Evolutionary conservation across 73 alveolate species (phyloP), one percentile per base, ranked within the genome.

Genomic region (Stentor roeselii): DNA sequence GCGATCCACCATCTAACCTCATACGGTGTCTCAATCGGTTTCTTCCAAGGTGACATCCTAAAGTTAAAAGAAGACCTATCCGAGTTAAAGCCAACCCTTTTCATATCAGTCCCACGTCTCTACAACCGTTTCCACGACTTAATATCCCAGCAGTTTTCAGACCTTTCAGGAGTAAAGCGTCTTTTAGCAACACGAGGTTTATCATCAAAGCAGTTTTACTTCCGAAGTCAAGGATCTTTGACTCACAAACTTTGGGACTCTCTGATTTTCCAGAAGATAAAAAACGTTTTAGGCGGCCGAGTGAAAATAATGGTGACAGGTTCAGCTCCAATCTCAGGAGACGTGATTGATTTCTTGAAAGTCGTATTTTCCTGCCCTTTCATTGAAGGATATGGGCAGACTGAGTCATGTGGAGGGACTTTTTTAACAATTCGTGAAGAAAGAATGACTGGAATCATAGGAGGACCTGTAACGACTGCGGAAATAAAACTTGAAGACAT

Each of bases 361-460:
- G 82, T 93, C 0, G 88, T 92, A 3, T 88, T 92, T 41, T 86
- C 95, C 82, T 80, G 93, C 78, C 95, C 97, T 2, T 83, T 95
- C 21, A 37, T 76, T 2, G 95, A 95, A 80, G 99, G 98, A 14
- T 97, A 94, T 87, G 99, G 99, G 0, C 93, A 94, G 89, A 97
- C 99, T 34, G 99, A 97, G 86, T 61, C 60, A n/a, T 39, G 75
- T 76, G 84, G 92, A 31, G 88, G 97, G 34, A 97, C 95, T 0
- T 84, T 93, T 74, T 36, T 86, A 37, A 84, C 95, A 30, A 80
- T 83, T 85, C 39, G 86, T 3, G 86, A 84, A 21, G 99, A 95
- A 75, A 93, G 95, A 36, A 77, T 39, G 21, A 78, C 86, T 30
- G 98, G 98, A 42, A 95, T 89, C 84, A 96, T 90, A 0, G 99